Evolutionary conservation across 768 basidiomycete species (phyloP).

Genomic region (Amanita subjunquillea): DNA sequence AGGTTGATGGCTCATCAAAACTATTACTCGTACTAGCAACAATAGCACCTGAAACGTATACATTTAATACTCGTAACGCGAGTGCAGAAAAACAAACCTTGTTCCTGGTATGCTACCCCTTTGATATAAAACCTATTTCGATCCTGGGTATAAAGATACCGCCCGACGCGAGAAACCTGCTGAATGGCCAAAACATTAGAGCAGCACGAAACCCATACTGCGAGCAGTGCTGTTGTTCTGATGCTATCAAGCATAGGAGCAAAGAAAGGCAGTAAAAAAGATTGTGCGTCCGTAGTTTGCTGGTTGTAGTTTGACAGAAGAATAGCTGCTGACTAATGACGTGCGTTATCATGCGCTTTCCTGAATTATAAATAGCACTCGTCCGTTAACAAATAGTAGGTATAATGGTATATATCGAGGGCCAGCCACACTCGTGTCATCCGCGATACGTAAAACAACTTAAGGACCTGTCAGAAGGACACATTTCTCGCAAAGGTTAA

Average conservation of each 20-base stretch:
- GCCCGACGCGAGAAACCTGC: conserved; percentile 57
- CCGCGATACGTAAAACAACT: conserved; percentile 59
- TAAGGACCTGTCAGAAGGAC: not conserved
- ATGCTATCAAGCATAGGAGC: conserved; percentile 16
- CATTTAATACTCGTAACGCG: not conserved
- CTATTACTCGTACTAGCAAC: conserved; percentile 40
- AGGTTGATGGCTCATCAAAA: conserved; percentile 66
- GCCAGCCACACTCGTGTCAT: not conserved
- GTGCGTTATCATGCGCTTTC: not conserved
- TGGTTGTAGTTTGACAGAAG: conserved; percentile 3
- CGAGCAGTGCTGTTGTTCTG: conserved; percentile 24
- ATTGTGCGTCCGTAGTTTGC: no score
- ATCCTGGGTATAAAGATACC: conserved; percentile 71
- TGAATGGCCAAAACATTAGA: conserved; percentile 55
- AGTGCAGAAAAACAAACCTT: conserved; percentile 31
- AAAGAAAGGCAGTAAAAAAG: not conserved
- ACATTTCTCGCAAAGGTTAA: not conserved
- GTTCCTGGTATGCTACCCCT: conserved; percentile 76
- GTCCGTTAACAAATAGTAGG: not conserved
- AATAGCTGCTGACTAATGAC: not conserved
- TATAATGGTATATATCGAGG: not conserved
- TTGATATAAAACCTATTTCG: conserved; percentile 84
- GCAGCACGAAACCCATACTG: conserved; percentile 29
- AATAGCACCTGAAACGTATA: conserved; percentile 22
- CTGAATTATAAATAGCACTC: not conserved